Percentiles rank a stretch among this genome's conserved stretches.
phyloP scores from a whole-genome alignment of 169 alveolate genomes.

The Toxoplasma gondii region DNA sequence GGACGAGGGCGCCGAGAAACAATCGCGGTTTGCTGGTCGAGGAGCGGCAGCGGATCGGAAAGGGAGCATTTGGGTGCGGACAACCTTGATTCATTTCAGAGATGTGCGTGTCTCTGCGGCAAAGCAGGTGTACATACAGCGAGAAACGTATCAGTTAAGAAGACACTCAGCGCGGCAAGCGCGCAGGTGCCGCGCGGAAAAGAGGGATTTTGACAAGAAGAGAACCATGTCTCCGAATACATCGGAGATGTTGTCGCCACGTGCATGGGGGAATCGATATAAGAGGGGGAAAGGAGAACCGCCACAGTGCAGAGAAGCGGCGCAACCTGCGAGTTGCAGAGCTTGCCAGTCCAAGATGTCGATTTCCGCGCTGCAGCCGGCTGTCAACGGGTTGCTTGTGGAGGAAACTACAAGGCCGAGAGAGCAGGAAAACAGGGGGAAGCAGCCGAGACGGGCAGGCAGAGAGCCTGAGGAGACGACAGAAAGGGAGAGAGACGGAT shows the following conservation, averaged over 20 bases:
- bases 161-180: background rate
- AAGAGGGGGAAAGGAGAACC: background rate
- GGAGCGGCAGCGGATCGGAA: too few species aligned
- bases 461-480: background rate
- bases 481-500: background rate
- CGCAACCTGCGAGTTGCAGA: background rate
- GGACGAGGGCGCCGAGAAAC: background rate
- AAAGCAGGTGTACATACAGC: background rate
- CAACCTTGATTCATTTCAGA: too few species aligned
- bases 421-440: background rate
- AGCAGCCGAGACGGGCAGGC: background rate
- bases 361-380: background rate
- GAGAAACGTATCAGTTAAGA: background rate
- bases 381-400: background rate
- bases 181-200: background rate
- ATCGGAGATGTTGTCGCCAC: background rate
- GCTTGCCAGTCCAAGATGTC: background rate
- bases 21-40: background rate
- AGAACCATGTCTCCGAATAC: background rate
- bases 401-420: background rate
- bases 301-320: background rate
- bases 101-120: too few species aligned
- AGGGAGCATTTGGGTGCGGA: too few species aligned
- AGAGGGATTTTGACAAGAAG: background rate
- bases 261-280: background rate